These are phyloP conservation scores for Penicillium fuscoglaucum DNA, from an alignment of 2,329 filamentous ascomycete species.

Conservation along the genomic window DNA sequence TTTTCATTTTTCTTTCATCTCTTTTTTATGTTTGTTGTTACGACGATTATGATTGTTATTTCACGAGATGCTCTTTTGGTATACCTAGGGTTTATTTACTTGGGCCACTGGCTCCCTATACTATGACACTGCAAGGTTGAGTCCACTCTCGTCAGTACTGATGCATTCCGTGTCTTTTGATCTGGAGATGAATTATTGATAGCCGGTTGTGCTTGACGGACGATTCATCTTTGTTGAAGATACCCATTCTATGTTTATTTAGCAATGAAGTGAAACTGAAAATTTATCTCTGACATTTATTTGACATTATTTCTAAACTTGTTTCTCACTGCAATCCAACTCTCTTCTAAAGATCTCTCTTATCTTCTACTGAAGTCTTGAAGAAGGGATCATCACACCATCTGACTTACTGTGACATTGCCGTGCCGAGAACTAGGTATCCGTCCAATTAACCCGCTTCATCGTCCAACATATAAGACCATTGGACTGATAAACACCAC, in stretches of 20 bases:
- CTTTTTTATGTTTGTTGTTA: neutral
- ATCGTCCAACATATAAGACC: neutral
- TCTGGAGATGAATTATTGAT: neutral
- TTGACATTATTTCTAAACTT: neutral
- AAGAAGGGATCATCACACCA: neutral
- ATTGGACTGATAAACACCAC: neutral
- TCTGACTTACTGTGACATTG: neutral
- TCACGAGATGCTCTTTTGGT: neutral
- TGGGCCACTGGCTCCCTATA: neutral
- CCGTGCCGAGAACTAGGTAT: neutral
- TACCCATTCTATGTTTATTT: conserved; percentile 5
- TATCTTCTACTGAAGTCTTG: neutral
- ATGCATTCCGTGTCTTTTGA: neutral
- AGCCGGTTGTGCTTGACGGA: neutral
- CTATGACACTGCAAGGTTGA: neutral
- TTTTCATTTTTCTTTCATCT: neutral
- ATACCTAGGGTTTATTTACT: neutral
- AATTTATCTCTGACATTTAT: neutral
- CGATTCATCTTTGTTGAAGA: conserved; percentile 2
- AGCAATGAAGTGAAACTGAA: neutral
- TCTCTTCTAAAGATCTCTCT: neutral
- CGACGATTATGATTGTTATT: neutral
- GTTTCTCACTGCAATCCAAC: neutral
- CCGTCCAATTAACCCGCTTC: neutral
- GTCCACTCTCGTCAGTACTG: neutral